These are phyloP conservation scores for Podospora australis DNA, from an alignment of 495 filamentous ascomycete species.

Conservation along the genomic window DNA sequence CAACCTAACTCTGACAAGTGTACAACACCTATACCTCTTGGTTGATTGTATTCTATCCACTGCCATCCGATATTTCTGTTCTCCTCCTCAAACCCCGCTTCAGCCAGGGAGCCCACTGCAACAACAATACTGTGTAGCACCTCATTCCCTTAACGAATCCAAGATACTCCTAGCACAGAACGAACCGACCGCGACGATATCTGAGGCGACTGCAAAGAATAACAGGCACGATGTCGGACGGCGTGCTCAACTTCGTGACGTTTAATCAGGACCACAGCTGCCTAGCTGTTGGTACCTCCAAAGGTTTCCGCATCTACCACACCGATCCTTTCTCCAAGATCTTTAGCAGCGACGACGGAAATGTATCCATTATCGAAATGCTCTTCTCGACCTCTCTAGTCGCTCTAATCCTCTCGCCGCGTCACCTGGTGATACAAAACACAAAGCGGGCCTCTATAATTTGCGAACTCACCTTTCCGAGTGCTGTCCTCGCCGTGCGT, in stretches of 20 bases:
- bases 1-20: too few species aligned
- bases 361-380: slow-evolving; percentile 95
- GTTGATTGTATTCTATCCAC: too few species aligned
- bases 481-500: slow-evolving; percentile 83
- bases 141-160: too few species aligned
- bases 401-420: slow-evolving; percentile 80
- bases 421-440: slow-evolving; percentile 89
- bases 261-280: slow-evolving; percentile 99
- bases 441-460: slow-evolving; percentile 97
- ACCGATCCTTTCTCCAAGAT: slow-evolving; percentile 92
- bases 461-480: slow-evolving; percentile 96
- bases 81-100: too few species aligned
- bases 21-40: too few species aligned
- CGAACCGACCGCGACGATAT: too few species aligned
- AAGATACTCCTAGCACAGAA: too few species aligned
- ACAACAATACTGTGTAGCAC: too few species aligned
- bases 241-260: slow-evolving; percentile 92
- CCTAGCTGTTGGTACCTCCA: slow-evolving; percentile 85
- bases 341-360: slow-evolving; percentile 86
- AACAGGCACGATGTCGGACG: slow-evolving; percentile 39
- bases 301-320: slow-evolving; percentile 91
- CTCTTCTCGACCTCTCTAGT: slow-evolving; percentile 98
- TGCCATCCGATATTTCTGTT: too few species aligned
- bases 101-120: too few species aligned
- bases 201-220: too few species aligned